Base-by-base conservation (phyloP, 495 filamentous ascomycete species). In the Tuber calosporum region DNA sequence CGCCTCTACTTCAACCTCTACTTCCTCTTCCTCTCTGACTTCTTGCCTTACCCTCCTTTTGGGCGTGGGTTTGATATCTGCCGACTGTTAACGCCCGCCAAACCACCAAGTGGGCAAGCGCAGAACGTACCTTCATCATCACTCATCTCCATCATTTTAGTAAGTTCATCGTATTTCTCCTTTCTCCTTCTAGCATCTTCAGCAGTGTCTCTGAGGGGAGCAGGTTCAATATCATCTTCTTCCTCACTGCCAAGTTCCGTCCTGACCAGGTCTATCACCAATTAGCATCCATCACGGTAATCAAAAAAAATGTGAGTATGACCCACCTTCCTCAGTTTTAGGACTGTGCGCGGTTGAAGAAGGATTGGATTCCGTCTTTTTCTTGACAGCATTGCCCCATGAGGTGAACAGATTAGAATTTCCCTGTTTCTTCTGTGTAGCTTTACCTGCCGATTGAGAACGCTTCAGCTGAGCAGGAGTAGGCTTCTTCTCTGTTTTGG, bases 71-170 rank as follows among this genome's bases (percentile, higher is more conserved):
- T 34, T 86, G 48, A 53, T 85, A 84, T 82, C 87, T 85, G 74
- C 85, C 83, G 81, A 71, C 20, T 26, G 67, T 48, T 72, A 70
- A 13, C 15, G 36, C 62, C 68, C 69, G 67, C 11, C 41, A 39
- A 8, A 26, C 66, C 39, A 58, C 39, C 42, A 26, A 38, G 37
- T 5, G 2, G 30, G 67, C 20, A 45, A 66, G 67, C 67, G 45
- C 30, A 39, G 45, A 53, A 66, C 48, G 34, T 81, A 30, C 82
- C 75, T 43, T 69, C 74, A 58, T 79, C 83, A 83, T 86, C 88
- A 42, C 89, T 88, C 76, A 89, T 86, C 45, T 92, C 89, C 90
- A 92, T 91, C 90, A 92, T 91, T 76, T 87, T 85, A 73, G 84
- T 85, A n/a, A 91, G 83, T 70, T 84, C 84, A 66, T 87, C 88